Base-by-base conservation (phyloP, 805 yeast genomes). In the Metschnikowia dekortorum region DNA sequence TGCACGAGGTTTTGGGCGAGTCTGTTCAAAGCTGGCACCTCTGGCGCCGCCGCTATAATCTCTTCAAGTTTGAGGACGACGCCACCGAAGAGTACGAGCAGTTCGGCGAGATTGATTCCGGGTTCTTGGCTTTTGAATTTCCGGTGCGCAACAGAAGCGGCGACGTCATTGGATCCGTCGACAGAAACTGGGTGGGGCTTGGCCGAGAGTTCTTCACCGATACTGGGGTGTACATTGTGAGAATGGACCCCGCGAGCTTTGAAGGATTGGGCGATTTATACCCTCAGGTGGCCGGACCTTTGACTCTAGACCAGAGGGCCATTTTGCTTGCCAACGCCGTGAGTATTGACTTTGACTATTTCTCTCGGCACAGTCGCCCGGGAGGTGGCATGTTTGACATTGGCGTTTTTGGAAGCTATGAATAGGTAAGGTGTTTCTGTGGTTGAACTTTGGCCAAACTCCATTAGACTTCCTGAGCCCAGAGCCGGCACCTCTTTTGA, bases 201-300 rank as follows among this genome's bases (percentile, higher is more conserved):
- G 96, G 95, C 2, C 78, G 97, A 61, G 99, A 94, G 64, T 68
- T 91, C 61, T 85, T 92, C 62, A 91, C 98, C 0, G 98, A 94
- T 67, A 87, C 97, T 0, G 98, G 98, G 54, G 91, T 89, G 1
- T 92, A 94, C 65, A 81, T 91, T 31, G 69, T 92, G 30, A 70
- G 96, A 52, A 86, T 90, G 87, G 96, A 88, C 60, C 85, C 87
- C 1, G 74, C 74, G 22, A 76, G 87, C 55, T 84, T 85, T 56
- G 76, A 73, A 3, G 88, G 85, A 0, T 67, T 83, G 58, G 82
- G 75, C 13, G 73, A 70, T 34, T 56, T 72, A 36, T 82, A 82
- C 55, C 81, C 83, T 2, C 64, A 71, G 3, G 75, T 77, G 3
- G 69, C 81, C 0, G 76, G 78, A 37, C 82, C 71, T 39, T 66